Evolutionary conservation across 2,329 filamentous ascomycete species (phyloP), one percentile per base, ranked within the genome.

Genomic region (Biscogniauxia mediterranea): DNA sequence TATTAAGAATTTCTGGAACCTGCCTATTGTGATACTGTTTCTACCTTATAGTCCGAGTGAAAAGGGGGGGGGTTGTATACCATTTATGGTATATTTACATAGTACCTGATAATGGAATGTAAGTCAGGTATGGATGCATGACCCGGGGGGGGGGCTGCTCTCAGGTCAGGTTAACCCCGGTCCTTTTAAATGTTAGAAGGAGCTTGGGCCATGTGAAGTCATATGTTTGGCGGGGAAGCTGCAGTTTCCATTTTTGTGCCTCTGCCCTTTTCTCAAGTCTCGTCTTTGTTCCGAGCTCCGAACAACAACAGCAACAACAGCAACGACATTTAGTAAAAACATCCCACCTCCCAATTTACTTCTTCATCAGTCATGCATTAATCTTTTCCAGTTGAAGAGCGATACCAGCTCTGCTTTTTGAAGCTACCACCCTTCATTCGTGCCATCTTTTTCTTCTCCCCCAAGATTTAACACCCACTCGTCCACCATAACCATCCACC

Each of bases 221-320:
- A 46, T 46, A 46, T n/a, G 38, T 46, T 56, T 52, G 46, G 55
- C 55, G 55, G 55, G 55, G 55, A 57, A 57, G 55, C 55, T 57
- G 46, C 55, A 42, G 55, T n/a, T 52, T 19, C 52, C 20, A 53
- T 21, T 19, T 25, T 17, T 5, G 8, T 20, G 19, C 52, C 23
- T 17, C 25, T 20, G 52, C 5, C 52, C 51, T 9, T 51, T 51
- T 19, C 55, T 23, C 13, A 13, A 28, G 21, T 25, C 32, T 23
- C 23, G 23, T 23, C 23, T 5, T 23, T 23, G 5, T 23, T 23
- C 23, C 23, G 5, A 23, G 23, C 23, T 23, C 32, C 32, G 7
- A 38, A 38, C 7, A 38, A 38, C 32, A 38, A 5, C n/a, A n/a
- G n/a, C n/a, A 38, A 38, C 7, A 38, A 38, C 32, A 38, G 1